Base-by-base conservation (phyloP, 306 rosid genomes). In the Prunus davidiana region DNA sequence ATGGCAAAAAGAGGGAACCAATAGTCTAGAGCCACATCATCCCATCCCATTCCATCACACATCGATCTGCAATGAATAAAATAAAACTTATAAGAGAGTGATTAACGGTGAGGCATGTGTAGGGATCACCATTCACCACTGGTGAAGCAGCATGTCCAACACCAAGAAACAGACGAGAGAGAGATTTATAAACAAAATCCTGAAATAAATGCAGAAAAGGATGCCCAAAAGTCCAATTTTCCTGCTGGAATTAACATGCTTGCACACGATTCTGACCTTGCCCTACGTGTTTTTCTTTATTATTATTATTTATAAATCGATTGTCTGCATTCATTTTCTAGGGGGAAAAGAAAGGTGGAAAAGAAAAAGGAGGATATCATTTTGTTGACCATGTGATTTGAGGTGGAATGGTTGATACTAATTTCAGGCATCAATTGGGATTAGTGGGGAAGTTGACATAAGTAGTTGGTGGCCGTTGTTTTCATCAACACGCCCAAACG, bases 81-180 rank as follows among this genome's bases (percentile, higher is more conserved):
- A 34, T 32, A 71, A 2, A 20, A 54, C 1, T 22, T 7, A 20
- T 3, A 13, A 38, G 9, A 30, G 63, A 71, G 75, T 54, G 22
- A 72, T 72, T 56, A 38, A 38, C 66, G 66, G 75, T 20, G 24
- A 8, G 38, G 20, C 76, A 71, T 71, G 75, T 54, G 74, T 38
- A 38, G 43, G 12, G 30, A 54, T 69, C 25, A 5, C 25, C 10
- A 20, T 13, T 67, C 30, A 41, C 11, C 15, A 20, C 20, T 49
- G 19, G 18, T 15, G 54, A 49, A 3, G 16, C 54, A 2, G 15
- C 55, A 45, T 46, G 32, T 50, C 20, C 38, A 12, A 6, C 38
- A 38, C 28, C 52, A 12, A 66, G 16, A 41, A 66, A n/a, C 63
- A 22, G 30, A 57, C 24, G 71, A 66, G 2, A 38, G 28, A 28